phyloP scores from a whole-genome alignment of 768 basidiomycete genomes.

The Galerina marginata region DNA sequence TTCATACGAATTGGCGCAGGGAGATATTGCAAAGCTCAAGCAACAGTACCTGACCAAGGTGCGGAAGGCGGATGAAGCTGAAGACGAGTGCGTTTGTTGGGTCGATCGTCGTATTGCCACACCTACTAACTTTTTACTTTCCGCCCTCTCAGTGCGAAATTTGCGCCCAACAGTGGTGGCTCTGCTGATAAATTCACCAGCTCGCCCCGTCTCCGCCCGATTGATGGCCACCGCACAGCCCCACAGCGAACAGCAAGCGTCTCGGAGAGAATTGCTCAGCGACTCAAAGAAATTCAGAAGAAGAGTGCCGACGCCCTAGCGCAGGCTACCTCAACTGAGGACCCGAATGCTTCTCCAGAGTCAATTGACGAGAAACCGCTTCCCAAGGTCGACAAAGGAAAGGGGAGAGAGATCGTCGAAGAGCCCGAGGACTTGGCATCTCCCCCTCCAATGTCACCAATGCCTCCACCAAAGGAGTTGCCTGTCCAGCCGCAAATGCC shows the following conservation, averaged over 20 bases:
- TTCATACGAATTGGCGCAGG: slow-evolving; percentile 72
- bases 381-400: slow-evolving; percentile 83
- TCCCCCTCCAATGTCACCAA: slow-evolving; percentile 69
- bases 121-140: slow-evolving; percentile 8
- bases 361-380: slow-evolving; percentile 36
- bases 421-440: slow-evolving; percentile 45
- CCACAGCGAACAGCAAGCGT: slow-evolving; percentile 78
- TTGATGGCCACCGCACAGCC: slow-evolving; percentile 53
- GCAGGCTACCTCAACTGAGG: slow-evolving; percentile 34
- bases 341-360: slow-evolving; percentile 34
- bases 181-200: slow-evolving; percentile 75
- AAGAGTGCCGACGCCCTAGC: slow-evolving; percentile 48
- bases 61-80: slow-evolving; percentile 87
- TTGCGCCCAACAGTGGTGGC: slow-evolving; percentile 73
- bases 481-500: slow-evolving; percentile 38
- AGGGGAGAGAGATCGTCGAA: slow-evolving; percentile 53
- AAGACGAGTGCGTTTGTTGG: slow-evolving; percentile 79
- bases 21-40: slow-evolving; percentile 75
- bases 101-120: too few species aligned
- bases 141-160: slow-evolving; percentile 68
- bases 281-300: slow-evolving; percentile 80
- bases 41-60: slow-evolving; percentile 78
- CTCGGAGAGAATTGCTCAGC: slow-evolving; percentile 84
- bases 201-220: slow-evolving; percentile 73
- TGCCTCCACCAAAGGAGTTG: slow-evolving; percentile 54